phyloP scores from a whole-genome alignment of 2,329 filamentous ascomycete species.

The Sporothrix curviconia region DNA sequence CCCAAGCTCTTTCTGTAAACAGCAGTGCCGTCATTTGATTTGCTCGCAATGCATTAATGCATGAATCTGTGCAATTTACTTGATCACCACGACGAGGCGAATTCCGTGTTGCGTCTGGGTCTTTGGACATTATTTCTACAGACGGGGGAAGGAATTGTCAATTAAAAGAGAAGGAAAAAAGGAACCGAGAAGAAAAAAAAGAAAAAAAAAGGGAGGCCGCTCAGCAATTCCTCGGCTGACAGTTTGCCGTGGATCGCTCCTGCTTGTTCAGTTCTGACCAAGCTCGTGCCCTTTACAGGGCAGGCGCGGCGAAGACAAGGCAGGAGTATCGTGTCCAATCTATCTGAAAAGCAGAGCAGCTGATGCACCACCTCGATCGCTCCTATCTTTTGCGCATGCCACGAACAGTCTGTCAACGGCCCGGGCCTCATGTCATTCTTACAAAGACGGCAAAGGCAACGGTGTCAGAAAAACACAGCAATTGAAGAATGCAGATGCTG shows the following conservation, averaged over 20 bases:
- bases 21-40: slow-evolving; percentile 7
- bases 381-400: no score
- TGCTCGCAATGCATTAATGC: slow-evolving; percentile 18
- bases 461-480: neutral
- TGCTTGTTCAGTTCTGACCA: slow-evolving; percentile 11
- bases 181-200: no score
- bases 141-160: no score
- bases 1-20: neutral
- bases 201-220: no score
- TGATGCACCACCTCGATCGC: no score
- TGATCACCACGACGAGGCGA: slow-evolving; percentile 13
- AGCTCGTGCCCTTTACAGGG: neutral
- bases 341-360: no score
- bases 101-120: slow-evolving; percentile 1
- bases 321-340: no score
- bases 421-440: neutral
- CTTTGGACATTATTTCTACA: no score
- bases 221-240: no score
- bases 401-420: neutral
- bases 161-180: no score
- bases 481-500: neutral
- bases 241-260: neutral
- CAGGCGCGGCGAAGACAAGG: neutral
- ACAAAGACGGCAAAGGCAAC: neutral
- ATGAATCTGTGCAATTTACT: slow-evolving; percentile 20